Percentiles rank a stretch among this genome's conserved stretches.
Conservation (phyloP, 192 early-diverging fungal species). For the Coemansia sp. region DNA sequence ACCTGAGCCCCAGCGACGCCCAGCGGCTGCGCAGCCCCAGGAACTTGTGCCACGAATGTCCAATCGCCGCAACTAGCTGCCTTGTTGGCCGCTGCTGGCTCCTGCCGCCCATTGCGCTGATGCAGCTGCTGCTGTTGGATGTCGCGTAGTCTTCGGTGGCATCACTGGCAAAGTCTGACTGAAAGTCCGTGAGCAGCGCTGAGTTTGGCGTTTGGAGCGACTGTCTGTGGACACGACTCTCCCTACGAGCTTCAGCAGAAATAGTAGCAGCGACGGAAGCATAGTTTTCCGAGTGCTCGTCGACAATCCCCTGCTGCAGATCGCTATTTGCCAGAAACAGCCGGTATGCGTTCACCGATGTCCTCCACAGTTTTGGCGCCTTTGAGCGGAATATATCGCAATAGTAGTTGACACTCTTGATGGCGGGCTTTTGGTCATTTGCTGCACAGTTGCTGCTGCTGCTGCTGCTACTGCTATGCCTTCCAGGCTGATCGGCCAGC, state of each 20-base stretch:
- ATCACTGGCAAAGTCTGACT: slow-evolving; percentile 25
- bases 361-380: slow-evolving; percentile 31
- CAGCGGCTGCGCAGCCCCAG: slow-evolving; percentile 38
- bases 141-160: slow-evolving; percentile 9
- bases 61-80: slow-evolving; percentile 31
- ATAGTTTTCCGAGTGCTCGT: neutral
- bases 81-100: slow-evolving; percentile 7
- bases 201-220: slow-evolving; percentile 27
- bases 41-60: slow-evolving; percentile 53
- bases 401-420: slow-evolving; percentile 52
- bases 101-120: neutral
- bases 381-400: slow-evolving; percentile 43
- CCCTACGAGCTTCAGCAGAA: slow-evolving; percentile 6
- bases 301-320: slow-evolving; percentile 8
- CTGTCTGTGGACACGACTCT: neutral
- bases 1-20: slow-evolving; percentile 40
- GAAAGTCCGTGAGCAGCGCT: slow-evolving; percentile 29
- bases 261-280: no score
- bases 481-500: neutral
- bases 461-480: neutral
- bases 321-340: slow-evolving; percentile 27
- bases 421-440: neutral
- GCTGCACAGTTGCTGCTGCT: neutral
- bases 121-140: neutral
- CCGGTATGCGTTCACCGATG: slow-evolving; percentile 38